phyloP scores from a whole-genome alignment of 179 eudicot genomes.

The Carnegiea gigantea region DNA sequence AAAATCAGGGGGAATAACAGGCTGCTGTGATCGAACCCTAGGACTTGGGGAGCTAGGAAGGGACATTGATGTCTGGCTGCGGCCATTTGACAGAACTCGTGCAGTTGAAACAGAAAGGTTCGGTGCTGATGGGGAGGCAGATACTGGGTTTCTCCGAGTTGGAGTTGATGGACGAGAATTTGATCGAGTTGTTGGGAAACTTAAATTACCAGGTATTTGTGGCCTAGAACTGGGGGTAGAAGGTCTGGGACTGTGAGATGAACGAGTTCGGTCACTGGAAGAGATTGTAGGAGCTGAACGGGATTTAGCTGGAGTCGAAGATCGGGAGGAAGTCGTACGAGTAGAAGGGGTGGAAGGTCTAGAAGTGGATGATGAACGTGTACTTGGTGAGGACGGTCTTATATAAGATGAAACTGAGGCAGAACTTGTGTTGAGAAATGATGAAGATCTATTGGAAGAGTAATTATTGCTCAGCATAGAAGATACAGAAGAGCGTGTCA shows the following conservation, averaged over 20 bases:
- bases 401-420: conserved; percentile 92
- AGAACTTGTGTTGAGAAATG: conserved; percentile 90
- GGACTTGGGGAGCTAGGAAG: conserved; percentile 94
- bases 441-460: conserved; percentile 59
- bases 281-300: conserved; percentile 57
- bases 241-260: conserved; percentile 74
- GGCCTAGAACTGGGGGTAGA: conserved; percentile 93
- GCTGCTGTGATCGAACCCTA: conserved; percentile 65
- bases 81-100: conserved; percentile 54
- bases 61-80: conserved; percentile 52
- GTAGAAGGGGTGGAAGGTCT: conserved; percentile 84
- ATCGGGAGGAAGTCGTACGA: conserved; percentile 67
- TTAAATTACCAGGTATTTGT: conserved; percentile 52
- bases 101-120: conserved; percentile 48
- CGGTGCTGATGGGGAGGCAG: conserved; percentile 48
- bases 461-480: conserved; percentile 50
- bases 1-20: conserved; percentile 70
- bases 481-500: conserved; percentile 78
- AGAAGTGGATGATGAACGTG: conserved; percentile 68
- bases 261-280: conserved; percentile 53
- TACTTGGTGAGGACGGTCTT: conserved; percentile 78
- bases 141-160: conserved; percentile 60
- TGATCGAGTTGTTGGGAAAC: conserved; percentile 46
- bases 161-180: conserved; percentile 92
- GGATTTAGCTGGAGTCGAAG: conserved; percentile 75